Evolutionary conservation across 2,329 filamentous ascomycete genomes (phyloP).

Genomic region (Talaromyces verruculosus): DNA sequence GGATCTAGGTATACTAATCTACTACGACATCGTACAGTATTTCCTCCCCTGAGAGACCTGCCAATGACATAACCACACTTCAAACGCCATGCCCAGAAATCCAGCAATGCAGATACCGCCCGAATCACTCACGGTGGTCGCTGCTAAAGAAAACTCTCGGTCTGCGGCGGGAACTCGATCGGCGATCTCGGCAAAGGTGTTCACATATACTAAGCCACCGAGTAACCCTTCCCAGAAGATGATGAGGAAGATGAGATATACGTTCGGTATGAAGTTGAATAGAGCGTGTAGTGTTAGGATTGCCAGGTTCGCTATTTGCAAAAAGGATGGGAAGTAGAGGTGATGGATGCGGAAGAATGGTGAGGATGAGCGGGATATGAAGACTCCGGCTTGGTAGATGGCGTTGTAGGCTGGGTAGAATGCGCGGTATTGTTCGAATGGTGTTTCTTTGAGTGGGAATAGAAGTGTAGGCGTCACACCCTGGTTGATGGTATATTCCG

Average conservation of each 20-base stretch:
- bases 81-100: conserved; percentile 77
- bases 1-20: not conserved
- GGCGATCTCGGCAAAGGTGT: conserved; percentile 91
- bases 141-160: conserved; percentile 85
- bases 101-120: conserved; percentile 87
- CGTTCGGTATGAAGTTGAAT: conserved; percentile 75
- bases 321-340: conserved; percentile 76
- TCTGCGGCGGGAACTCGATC: conserved; percentile 75
- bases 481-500: conserved; percentile 97
- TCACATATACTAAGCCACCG: conserved; percentile 90
- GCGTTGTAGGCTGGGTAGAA: conserved; percentile 96
- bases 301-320: conserved; percentile 77
- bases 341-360: conserved; percentile 79
- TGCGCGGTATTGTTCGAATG: conserved; percentile 76
- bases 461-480: conserved; percentile 86
- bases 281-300: conserved; percentile 75
- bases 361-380: conserved; percentile 87
- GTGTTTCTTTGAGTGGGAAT: conserved; percentile 73
- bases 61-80: conserved; percentile 78
- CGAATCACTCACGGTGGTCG: conserved; percentile 88
- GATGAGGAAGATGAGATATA: conserved; percentile 81
- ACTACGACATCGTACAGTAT: conserved; percentile 60
- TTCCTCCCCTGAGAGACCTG: conserved; percentile 78
- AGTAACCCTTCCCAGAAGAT: conserved; percentile 94
- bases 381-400: conserved; percentile 92